A percentile compares a stretch with the other conserved stretches of the same genome.
Conservation (phyloP, 2,329 filamentous ascomycete species). For the Cordyceps farinosa region DNA sequence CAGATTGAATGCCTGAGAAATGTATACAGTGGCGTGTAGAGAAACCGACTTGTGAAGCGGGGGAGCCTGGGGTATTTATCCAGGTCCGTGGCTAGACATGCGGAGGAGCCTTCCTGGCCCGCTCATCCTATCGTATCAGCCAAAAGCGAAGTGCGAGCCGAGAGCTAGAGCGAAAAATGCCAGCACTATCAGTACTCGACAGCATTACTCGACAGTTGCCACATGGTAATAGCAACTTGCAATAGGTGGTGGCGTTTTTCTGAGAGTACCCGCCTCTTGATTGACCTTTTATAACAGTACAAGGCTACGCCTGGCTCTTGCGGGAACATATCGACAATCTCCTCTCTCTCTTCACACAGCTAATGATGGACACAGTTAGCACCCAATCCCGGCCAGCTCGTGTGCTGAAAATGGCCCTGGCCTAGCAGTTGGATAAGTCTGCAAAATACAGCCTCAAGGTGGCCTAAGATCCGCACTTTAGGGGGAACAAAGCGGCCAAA, state of each 20-base stretch:
- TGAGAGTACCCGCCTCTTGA: not conserved
- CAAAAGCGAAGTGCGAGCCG: too few relatives aligned
- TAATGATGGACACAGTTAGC: not conserved
- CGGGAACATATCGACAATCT: not conserved
- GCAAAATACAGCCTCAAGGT: not conserved
- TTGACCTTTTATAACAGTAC: conserved; percentile 13
- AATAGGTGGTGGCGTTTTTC: conserved; percentile 10
- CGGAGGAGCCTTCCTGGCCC: not conserved
- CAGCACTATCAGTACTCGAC: too few relatives aligned
- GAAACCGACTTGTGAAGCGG: not conserved
- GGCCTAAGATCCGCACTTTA: not conserved
- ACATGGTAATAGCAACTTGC: conserved; percentile 1
- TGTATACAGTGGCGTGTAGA: not conserved
- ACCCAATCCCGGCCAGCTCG: not conserved
- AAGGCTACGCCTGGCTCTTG: not conserved
- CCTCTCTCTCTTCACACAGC: not conserved
- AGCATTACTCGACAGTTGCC: not conserved
- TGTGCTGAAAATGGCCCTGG: not conserved
- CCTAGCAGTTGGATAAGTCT: not conserved
- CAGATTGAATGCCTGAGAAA: not conserved
- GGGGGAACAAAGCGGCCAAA: not conserved
- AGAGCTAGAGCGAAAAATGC: not conserved
- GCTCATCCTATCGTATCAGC: not conserved
- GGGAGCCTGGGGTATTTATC: conserved; percentile 7
- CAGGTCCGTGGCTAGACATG: not conserved